Percentiles rank a stretch among this genome's conserved stretches.
Evolutionary conservation across 2,329 filamentous ascomycete species (phyloP).

Genomic region (Myriosclerotinia duriaeana): DNA sequence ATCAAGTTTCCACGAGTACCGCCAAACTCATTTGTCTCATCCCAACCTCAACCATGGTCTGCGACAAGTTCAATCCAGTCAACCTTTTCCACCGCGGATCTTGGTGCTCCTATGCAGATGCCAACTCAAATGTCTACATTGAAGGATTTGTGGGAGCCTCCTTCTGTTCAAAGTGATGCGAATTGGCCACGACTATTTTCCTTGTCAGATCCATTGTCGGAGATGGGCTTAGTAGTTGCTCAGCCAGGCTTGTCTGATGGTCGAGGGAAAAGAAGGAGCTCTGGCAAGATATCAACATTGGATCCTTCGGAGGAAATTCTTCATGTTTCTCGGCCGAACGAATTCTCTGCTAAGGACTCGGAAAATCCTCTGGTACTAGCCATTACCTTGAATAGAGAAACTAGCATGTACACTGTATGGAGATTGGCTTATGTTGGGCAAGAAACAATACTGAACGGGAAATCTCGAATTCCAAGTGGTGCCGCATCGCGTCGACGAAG

Average conservation of each 20-base stretch:
- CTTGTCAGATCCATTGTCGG: constrained; percentile 79
- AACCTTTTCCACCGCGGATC: constrained; percentile 56
- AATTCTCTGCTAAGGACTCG: constrained; percentile 45
- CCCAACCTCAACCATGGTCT: constrained; percentile 58
- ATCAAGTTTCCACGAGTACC: constrained; percentile 63
- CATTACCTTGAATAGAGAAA: constrained; percentile 76
- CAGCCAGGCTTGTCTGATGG: constrained; percentile 47
- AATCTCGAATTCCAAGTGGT: constrained; percentile 34
- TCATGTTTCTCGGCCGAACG: constrained; percentile 69
- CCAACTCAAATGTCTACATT: constrained; percentile 54
- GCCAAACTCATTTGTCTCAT: constrained; percentile 79
- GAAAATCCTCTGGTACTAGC: constrained; percentile 65
- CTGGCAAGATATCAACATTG: constrained; percentile 56
- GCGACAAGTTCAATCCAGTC: constrained; percentile 50
- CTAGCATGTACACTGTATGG: constrained; percentile 81
- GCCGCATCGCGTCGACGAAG: constrained; percentile 53
- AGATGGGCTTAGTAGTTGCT: constrained; percentile 78
- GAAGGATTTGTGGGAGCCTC: constrained; percentile 58
- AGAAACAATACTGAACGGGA: constrained; percentile 51
- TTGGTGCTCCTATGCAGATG: constrained; percentile 55
- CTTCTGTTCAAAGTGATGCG: constrained; percentile 53
- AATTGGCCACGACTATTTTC: constrained; percentile 77
- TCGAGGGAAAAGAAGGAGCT: constrained; percentile 44
- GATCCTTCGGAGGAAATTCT: constrained; percentile 79
- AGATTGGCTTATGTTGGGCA: constrained; percentile 73